Evolutionary conservation across 345 rosid species (phyloP).

Genomic region (Carallia brachiata): DNA sequence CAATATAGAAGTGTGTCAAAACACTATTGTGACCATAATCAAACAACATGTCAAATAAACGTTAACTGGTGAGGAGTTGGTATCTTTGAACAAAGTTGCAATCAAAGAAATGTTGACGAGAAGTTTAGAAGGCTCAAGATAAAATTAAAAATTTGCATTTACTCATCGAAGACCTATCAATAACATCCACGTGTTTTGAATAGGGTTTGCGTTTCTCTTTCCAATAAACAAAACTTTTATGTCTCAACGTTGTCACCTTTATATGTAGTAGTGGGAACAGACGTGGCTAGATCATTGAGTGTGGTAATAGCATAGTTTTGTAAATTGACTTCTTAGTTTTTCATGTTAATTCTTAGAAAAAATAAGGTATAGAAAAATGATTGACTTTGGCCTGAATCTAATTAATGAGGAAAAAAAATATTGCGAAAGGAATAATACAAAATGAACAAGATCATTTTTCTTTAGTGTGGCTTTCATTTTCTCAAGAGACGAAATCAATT

Average conservation of each 20-base stretch:
- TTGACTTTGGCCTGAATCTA: constrained; percentile 16
- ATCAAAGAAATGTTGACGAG: no score
- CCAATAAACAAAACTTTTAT: constrained; percentile 5
- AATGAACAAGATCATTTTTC: constrained; percentile 7
- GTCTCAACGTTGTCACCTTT: background rate
- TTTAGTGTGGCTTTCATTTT: constrained; percentile 4
- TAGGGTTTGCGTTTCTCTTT: constrained; percentile 2
- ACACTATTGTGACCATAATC: constrained; percentile 1
- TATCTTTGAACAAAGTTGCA: constrained; percentile 15
- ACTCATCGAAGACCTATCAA: constrained; percentile 12
- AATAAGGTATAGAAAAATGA: background rate
- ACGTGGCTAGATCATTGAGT: constrained; percentile 25
- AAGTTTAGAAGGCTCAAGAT: no score
- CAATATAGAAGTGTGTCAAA: constrained; percentile 30
- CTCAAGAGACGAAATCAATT: constrained; percentile 17
- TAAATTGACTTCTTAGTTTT: constrained; percentile 10
- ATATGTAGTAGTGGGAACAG: constrained; percentile 8
- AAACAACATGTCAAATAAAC: constrained; percentile 27
- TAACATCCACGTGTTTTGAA: constrained; percentile 25
- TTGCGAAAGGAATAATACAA: constrained; percentile 11
- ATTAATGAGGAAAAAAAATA: background rate
- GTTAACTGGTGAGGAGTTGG: constrained; percentile 5
- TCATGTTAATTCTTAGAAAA: background rate
- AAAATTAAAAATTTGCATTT: background rate
- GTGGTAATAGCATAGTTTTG: constrained; percentile 3